Percentiles rank a stretch among this genome's conserved stretches.
Evolutionary conservation across 2,329 filamentous ascomycete species (phyloP).

Genomic region (Cercospora janseana): DNA sequence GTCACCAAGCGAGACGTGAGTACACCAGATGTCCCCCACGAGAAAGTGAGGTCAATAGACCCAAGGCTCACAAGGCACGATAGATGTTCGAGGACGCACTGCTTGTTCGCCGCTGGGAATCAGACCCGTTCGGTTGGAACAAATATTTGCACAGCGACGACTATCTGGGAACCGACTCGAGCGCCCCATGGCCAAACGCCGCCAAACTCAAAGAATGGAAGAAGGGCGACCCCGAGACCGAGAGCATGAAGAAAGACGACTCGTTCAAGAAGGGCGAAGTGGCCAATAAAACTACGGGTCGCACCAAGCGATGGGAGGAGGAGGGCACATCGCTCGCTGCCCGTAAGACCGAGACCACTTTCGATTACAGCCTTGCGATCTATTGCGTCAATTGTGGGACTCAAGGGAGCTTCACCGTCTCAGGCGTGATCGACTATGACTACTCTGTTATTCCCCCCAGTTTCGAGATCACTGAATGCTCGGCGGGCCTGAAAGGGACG

Average conservation of each 20-base stretch:
- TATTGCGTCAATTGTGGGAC: not conserved
- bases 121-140: not conserved
- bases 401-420: not conserved
- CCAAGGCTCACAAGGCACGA: not conserved
- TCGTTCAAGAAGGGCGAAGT: conserved; percentile 9
- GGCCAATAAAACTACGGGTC: not conserved
- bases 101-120: not conserved
- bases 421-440: not conserved
- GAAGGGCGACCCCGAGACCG: not conserved
- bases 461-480: not conserved
- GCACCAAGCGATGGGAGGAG: not conserved
- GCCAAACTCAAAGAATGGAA: not conserved
- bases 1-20: not conserved
- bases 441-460: not conserved
- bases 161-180: not conserved
- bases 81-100: not conserved
- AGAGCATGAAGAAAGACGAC: conserved; percentile 9
- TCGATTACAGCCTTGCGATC: not conserved
- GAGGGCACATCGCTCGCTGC: not conserved
- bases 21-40: not conserved
- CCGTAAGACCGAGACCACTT: not conserved
- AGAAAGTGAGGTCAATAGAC: not conserved
- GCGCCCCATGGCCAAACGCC: conserved; percentile 12
- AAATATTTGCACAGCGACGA: conserved; percentile 2
- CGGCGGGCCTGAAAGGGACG: not conserved